A percentile compares a stretch with the other conserved stretches of the same genome.
Evolutionary conservation across 805 yeast genomes (phyloP).

Genomic region (Schizosaccharomyces pombe): DNA sequence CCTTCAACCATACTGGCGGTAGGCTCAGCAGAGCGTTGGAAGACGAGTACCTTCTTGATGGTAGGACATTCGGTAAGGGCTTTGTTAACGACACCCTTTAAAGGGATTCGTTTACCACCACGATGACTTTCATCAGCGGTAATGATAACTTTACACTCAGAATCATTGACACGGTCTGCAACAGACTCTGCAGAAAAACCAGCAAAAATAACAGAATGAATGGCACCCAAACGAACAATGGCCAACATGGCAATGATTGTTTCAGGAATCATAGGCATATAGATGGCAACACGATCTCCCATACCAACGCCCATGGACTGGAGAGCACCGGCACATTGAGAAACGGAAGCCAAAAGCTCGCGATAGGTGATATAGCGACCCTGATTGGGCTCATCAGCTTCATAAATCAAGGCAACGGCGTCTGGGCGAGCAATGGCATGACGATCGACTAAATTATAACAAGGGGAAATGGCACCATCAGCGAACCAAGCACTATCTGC

Average conservation of each 20-base stretch:
- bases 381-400: conserved; percentile 72
- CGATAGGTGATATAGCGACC: conserved; percentile 59
- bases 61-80: conserved; percentile 49
- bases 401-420: conserved; percentile 50
- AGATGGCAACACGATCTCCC: conserved; percentile 92
- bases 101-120: conserved; percentile 81
- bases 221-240: conserved; percentile 77
- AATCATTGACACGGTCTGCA: conserved; percentile 74
- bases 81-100: conserved; percentile 87
- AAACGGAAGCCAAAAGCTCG: conserved; percentile 63
- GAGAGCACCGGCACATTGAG: conserved; percentile 66
- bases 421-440: conserved; percentile 76
- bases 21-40: conserved; percentile 57
- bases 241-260: conserved; percentile 89
- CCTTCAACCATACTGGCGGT: conserved; percentile 47
- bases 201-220: conserved; percentile 89
- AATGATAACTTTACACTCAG: conserved; percentile 62
- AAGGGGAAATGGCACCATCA: conserved; percentile 80
- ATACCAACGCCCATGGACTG: conserved; percentile 65
- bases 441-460: conserved; percentile 84
- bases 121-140: conserved; percentile 90
- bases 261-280: conserved; percentile 94
- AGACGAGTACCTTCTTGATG: conserved; percentile 67
- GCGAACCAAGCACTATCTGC: conserved; percentile 87
- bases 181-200: conserved; percentile 89